Conservation (phyloP, 768 basidiomycete species). For the Amanita exitialis region DNA sequence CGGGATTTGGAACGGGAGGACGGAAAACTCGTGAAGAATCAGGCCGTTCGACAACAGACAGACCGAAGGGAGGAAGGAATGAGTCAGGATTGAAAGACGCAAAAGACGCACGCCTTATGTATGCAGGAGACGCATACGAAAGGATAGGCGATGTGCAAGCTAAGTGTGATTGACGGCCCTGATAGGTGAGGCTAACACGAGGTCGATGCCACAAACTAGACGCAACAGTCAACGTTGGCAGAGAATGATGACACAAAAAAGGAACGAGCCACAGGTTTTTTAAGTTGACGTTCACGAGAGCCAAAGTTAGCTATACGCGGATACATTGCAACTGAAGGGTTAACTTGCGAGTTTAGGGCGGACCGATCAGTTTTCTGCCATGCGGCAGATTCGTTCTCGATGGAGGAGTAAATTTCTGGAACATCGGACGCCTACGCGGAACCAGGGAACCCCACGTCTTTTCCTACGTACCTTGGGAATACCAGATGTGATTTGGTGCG, state of each 20-base stretch:
- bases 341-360: background rate
- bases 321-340: background rate
- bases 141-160: constrained; percentile 1
- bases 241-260: background rate
- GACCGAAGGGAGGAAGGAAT: constrained; percentile 7
- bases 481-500: constrained; percentile 1
- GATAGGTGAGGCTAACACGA: constrained; percentile 8
- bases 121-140: background rate
- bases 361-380: constrained; percentile 1
- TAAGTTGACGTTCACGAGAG: background rate
- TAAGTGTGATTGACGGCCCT: constrained; percentile 7
- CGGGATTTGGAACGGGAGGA: constrained; percentile 11
- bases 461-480: constrained; percentile 2
- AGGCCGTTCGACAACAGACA: constrained; percentile 6
- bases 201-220: constrained; percentile 3
- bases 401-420: constrained; percentile 3
- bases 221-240: background rate
- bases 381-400: constrained; percentile 2
- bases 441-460: constrained; percentile 2
- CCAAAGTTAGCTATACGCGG: background rate
- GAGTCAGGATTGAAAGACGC: constrained; percentile 5
- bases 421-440: background rate
- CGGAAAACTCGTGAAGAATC: constrained; percentile 6
- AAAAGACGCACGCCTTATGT: constrained; percentile 4
- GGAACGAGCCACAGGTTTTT: background rate